Evolutionary conservation across 805 yeast species (phyloP), one percentile per base, ranked within the genome.

Genomic region (Lachancea lanzarotensis): DNA sequence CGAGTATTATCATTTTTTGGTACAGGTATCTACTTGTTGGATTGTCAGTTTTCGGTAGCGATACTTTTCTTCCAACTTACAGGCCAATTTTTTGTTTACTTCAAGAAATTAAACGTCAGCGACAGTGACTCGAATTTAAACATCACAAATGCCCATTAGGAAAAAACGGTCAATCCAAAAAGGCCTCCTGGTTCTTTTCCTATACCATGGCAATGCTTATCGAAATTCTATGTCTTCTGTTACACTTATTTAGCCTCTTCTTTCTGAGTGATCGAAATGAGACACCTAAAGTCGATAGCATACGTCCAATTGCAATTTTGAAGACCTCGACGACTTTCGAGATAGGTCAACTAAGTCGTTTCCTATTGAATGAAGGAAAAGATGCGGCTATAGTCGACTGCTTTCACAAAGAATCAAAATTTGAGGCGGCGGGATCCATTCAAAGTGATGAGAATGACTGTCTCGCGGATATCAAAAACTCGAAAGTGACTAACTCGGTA

Each of bases 341-440:
- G 31, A 15, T 16, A 11, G 41, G 41, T 30, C 41, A 30, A 19
- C 26, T 38, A 10, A 38, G 41, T 26, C 35, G 27, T 3, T 38
- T 33, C 15, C 35, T 38, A 4, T 10, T 29, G n/a, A 4, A 16
- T 18, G 17, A 38, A 15, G 16, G n/a, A 9, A 15, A 17, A 5
- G 3, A 8, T 13, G 35, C 15, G 41, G 41, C 17, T 17, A 18
- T 11, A 16, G n/a, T n/a, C n/a, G n/a, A n/a, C n/a, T 38, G 41
- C 17, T 8, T 38, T 16, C 25, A 10, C 10, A 11, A 38, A 18
- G 5, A 3, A 12, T 6, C 34, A 4, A 18, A 11, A 11, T 3
- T 13, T 16, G 41, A 16, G n/a, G 16, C 7, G 2, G n/a, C 25
- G 3, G 26, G 15, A 2, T 4, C 22, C 3, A 5, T 29, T 17